Evolutionary conservation across 208 protist genomes (phyloP), one percentile per base, ranked within the genome.

Genomic region (Herpetomonas tarakana): DNA sequence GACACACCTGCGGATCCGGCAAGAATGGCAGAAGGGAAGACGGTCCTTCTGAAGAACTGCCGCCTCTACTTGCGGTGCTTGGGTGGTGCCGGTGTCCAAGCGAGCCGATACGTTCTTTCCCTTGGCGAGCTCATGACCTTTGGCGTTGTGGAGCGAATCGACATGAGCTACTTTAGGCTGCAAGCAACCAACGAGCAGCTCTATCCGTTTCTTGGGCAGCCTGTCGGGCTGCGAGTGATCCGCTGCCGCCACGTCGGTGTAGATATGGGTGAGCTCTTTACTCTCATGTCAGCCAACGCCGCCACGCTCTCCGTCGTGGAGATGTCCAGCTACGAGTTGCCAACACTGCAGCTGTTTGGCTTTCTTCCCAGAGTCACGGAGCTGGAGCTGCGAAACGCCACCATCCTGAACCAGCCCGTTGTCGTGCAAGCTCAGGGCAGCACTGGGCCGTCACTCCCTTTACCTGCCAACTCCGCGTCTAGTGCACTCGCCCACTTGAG

Each of bases 51-150:
- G 35, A 46, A 49, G 54, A 19, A 19, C 28, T 59, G 41, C 54
- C 28, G 16, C 12, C 54, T 59, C 1, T 45, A 45, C 18, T 19
- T 59, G 19, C 29, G 35, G 7, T 47, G 31, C 16, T 11, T 30
- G 11, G 39, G 35, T 14, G 35, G 35, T 41, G 35, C 35, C 9
- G 6, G 9, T 14, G 14, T 14, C 6, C 35, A 41, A 14, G 35
- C 35, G 14, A 41, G 35, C 35, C 35, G 9, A 14, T 41, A 41
- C 35, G 14, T 41, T 18, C 35, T 41, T 28, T 69, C 49, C 16
- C 22, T 73, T 52, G 72, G 62, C 12, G 72, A 78, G 14, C 6
- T 73, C 19, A 35, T 69, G 28, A 67, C 58, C 0, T 28, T 78
- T 1, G 72, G 72, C 2, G 16, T 46, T 22, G 41, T 78, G 21